Evolutionary conservation across 176 grass and related monocot species (phyloP), one percentile per base, ranked within the genome.

Genomic region (Oryza meyeriana): DNA sequence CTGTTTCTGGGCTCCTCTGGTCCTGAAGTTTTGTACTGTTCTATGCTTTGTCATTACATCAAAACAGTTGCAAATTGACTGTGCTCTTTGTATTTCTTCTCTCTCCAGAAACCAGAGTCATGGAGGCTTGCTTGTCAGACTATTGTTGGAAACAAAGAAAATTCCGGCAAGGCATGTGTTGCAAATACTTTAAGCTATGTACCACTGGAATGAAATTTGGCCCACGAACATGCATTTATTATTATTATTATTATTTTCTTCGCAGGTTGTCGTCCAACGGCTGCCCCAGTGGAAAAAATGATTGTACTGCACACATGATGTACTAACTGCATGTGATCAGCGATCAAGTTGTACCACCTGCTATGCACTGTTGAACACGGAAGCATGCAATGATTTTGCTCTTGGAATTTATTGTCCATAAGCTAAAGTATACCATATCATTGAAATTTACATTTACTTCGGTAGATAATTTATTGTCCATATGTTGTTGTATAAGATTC

Each of bases 121-220:
- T 98, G 95, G 95, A 88, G 92, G 74, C 88, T 98, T 36, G 87
- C 92, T 58, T 98, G 95, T 74, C 95, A 98, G 90, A 98, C 88
- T 31, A 98, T 98, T 85, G 90, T 98, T 22, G 92, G 95, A 39
- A 91, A 93, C 59, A 95, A 95, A 87, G 95, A 98, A 70, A 98
- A 95, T 61, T 91, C 87, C 71, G 95, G 95, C 90, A 95, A 98
- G 92, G 90, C 88, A 89, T 28, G 75, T 50, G 61, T 36, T 36
- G 6, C 35, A 36, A 36, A 36, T 36, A 36, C 35, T 36, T 36
- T n/a, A n/a, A n/a, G n/a, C n/a, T n/a, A n/a, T n/a, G n/a, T n/a
- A n/a, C n/a, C n/a, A n/a, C n/a, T n/a, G n/a, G n/a, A n/a, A 67
- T 10, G 29, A 66, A 24, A 26, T 66, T 28, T 11, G 31, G 4